Base-by-base conservation (phyloP, 176 grass and related monocot genomes). In the Hsuehochloa calcarea region DNA sequence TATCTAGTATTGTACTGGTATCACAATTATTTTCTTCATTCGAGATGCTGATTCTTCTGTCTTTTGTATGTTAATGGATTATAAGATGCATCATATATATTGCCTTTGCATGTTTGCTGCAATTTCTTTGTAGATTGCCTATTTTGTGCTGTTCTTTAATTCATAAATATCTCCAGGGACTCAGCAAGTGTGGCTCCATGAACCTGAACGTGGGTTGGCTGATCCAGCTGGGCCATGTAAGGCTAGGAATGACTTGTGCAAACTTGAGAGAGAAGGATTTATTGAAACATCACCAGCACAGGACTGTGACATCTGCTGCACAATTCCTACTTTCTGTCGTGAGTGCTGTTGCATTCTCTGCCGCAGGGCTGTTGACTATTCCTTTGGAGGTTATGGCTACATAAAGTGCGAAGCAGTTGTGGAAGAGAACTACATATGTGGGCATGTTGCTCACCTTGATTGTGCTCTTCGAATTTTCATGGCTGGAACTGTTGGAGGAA, bases 341-440 rank as follows among this genome's bases (percentile, higher is more conserved):
- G 86, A 92, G 79, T 99, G 96, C 87, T 99, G 96, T 87, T 99
- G 96, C 58, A 90, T 96, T 75, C 84, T 99, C 63, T 99, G 96
- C 80, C 54, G 66, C 65, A 93, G 38, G 66, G 72, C 75, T 47
- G 76, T 99, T 80, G 93, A 99, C 74, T 84, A 78, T 78, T 87
- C 86, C 52, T 64, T 90, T 85, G 87, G 74, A 71, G 82, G 88
- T 87, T 92, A 90, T 63, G 79, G 72, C 84, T 94, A 78, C 77
- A 85, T 96, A 85, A 93, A 85, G 84, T 99, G 96, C 72, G 87
- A 93, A 82, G 85, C 90, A 63, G 88, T 82, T 67, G 79, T 95
- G 66, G 80, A 82, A 79, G 88, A 90, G 60, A 88, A 80, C 19
- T 82, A 88, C 61, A 88, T 94, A 60, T 96, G 96, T 86, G 93